phyloP scores from a whole-genome alignment of 768 basidiomycete genomes.

The Boletus fagicola region DNA sequence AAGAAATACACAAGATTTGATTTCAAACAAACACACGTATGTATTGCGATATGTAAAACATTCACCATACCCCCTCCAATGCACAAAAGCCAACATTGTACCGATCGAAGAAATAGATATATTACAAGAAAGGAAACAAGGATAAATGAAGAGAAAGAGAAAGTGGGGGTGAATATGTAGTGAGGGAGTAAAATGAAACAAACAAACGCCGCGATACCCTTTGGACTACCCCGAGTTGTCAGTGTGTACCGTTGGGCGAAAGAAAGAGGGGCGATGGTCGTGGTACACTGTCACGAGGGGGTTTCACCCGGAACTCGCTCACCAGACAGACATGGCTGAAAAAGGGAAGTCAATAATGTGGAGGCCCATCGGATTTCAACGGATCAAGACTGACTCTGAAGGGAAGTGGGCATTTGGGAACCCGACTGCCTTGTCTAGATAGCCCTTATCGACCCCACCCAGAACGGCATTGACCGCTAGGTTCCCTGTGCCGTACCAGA shows the following conservation, averaged over 20 bases:
- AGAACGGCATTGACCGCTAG: conserved; percentile 80
- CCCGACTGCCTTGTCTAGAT: conserved; percentile 88
- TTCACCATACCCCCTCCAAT: conserved; percentile 18
- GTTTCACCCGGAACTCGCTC: conserved; percentile 77
- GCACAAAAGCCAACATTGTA: conserved; percentile 30
- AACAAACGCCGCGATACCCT: conserved; percentile 6
- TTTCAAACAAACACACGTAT: conserved; percentile 20
- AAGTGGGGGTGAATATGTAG: conserved; percentile 9
- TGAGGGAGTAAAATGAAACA: neutral
- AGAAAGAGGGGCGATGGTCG: conserved; percentile 41
- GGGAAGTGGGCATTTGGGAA: conserved; percentile 98
- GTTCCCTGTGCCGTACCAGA: conserved; percentile 83
- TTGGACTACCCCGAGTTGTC: conserved; percentile 4
- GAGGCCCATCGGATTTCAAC: conserved; percentile 4
- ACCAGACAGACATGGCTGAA: conserved; percentile 69
- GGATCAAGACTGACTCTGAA: conserved; percentile 75
- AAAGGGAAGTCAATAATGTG: conserved; percentile 8
- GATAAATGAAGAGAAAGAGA: conserved; percentile 26
- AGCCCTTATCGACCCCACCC: conserved; percentile 79
- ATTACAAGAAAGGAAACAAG: conserved; percentile 23
- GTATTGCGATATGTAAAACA: conserved; percentile 22
- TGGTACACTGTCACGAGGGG: conserved; percentile 49
- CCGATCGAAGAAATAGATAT: conserved; percentile 23
- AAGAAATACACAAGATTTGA: conserved; percentile 14
- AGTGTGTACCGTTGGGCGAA: conserved; percentile 37